phyloP scores from a whole-genome alignment of 495 filamentous ascomycete species.

The Hypoxylon subgilvum region DNA sequence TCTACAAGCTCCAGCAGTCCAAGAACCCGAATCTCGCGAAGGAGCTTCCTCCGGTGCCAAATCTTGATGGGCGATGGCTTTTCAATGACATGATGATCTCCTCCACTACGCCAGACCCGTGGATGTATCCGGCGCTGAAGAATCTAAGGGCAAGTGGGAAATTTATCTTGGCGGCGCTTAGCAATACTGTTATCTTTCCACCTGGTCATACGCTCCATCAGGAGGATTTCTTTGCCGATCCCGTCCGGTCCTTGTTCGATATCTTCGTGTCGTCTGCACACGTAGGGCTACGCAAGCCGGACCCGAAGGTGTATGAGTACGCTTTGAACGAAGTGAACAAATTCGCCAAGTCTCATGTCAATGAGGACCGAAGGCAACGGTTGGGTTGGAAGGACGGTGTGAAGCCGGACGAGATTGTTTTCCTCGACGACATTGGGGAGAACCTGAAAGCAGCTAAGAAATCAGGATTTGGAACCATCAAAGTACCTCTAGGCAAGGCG shows the following conservation, averaged over 20 bases:
- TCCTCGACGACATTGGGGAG: conserved; percentile 94
- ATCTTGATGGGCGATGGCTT: conserved; percentile 77
- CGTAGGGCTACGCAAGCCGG: conserved; percentile 86
- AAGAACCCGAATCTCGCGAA: conserved; percentile 42
- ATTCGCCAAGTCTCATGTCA: conserved; percentile 56
- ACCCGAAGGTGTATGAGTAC: conserved; percentile 77
- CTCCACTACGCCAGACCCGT: conserved; percentile 74
- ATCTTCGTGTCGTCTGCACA: conserved; percentile 85
- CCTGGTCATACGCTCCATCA: conserved; percentile 63
- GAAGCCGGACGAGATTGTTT: conserved; percentile 72
- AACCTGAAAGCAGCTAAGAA: conserved; percentile 83
- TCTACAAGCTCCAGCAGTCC: conserved; percentile 47
- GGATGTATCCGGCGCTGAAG: conserved; percentile 84
- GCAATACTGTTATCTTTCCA: conserved; percentile 87
- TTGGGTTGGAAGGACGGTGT: conserved; percentile 61
- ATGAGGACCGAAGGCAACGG: conserved; percentile 42
- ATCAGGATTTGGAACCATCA: conserved; percentile 81
- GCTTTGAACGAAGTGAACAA: conserved; percentile 69
- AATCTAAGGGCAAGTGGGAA: conserved; percentile 65
- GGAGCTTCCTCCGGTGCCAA: conserved; percentile 67
- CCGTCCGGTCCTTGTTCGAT: conserved; percentile 70
- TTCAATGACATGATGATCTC: conserved; percentile 93
- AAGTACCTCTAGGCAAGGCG: conserved; percentile 77
- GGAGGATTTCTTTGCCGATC: conserved; percentile 48
- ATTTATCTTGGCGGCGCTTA: conserved; percentile 80